These are phyloP conservation scores for Phytophthora sp. DNA, from an alignment of 352 stramenopile species.

Conservation along the genomic window DNA sequence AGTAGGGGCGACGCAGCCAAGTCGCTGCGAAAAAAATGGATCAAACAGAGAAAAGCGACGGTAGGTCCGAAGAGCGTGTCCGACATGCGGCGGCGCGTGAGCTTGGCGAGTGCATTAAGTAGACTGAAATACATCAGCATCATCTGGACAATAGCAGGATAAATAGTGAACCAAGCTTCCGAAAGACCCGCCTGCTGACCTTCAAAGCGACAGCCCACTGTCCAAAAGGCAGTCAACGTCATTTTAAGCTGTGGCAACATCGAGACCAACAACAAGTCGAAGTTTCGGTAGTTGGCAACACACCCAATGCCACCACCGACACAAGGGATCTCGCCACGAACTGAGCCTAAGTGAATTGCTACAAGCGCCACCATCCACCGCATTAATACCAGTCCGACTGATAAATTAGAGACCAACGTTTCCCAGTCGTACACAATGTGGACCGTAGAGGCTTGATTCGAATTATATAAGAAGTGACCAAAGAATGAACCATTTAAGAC, in stretches of 20 bases:
- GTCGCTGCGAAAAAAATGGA: constrained; percentile 16
- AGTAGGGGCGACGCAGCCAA: constrained; percentile 21
- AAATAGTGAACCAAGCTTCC: constrained; percentile 35
- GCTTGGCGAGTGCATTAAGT: constrained; percentile 30
- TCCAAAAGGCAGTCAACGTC: constrained; percentile 41
- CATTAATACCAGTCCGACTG: constrained; percentile 31
- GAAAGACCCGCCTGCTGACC: constrained; percentile 40
- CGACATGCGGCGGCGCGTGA: constrained; percentile 11
- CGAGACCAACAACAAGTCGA: constrained; percentile 38
- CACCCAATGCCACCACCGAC: constrained; percentile 30
- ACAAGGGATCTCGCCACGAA: constrained; percentile 2
- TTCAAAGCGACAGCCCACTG: constrained; percentile 44
- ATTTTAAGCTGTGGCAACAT: constrained; percentile 43
- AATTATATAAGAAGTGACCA: constrained; percentile 38
- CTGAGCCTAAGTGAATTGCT: constrained; percentile 20
- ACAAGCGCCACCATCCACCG: constrained; percentile 40
- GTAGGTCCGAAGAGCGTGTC: constrained; percentile 15
- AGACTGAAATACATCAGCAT: constrained; percentile 35
- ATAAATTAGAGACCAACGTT: constrained; percentile 40
- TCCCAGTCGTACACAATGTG: constrained; percentile 38
- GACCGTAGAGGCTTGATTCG: not conserved
- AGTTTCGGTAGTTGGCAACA: constrained; percentile 29
- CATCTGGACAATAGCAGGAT: constrained; percentile 31
- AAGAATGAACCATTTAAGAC: constrained; percentile 28
- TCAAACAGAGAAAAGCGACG: constrained; percentile 1